Conservation (phyloP, 345 rosid genomes). For the Toxicodendron radicans region DNA sequence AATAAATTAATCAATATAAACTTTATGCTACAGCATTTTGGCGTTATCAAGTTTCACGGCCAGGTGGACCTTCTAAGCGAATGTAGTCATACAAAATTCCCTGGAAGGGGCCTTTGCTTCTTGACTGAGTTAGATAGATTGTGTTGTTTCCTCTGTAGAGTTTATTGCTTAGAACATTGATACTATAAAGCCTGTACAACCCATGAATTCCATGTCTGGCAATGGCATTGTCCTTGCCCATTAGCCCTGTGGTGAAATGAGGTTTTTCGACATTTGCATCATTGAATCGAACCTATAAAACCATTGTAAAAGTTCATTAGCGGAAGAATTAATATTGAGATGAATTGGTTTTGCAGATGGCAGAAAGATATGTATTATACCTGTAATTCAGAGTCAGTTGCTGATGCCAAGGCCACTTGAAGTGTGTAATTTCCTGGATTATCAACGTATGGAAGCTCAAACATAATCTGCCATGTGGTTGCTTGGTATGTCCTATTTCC, state of each 20-base stretch:
- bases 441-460: slow-evolving; percentile 32
- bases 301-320: not conserved
- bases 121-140: slow-evolving; percentile 64
- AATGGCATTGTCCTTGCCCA: slow-evolving; percentile 75
- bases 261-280: slow-evolving; percentile 20
- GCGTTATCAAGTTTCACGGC: not conserved
- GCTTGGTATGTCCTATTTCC: slow-evolving; percentile 31
- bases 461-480: slow-evolving; percentile 75
- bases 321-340: not conserved
- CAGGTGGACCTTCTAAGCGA: slow-evolving; percentile 71
- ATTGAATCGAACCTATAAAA: slow-evolving; percentile 56
- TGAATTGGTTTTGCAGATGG: not conserved
- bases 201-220: slow-evolving; percentile 93
- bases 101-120: slow-evolving; percentile 34
- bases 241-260: slow-evolving; percentile 47
- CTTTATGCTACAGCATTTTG: not conserved
- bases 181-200: slow-evolving; percentile 60
- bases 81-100: slow-evolving; percentile 90
- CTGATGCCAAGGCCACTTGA: slow-evolving; percentile 74
- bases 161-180: slow-evolving; percentile 36
- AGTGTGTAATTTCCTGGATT: slow-evolving; percentile 52
- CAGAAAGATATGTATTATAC: slow-evolving; percentile 22
- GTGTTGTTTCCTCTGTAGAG: slow-evolving; percentile 49
- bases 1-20: too few relatives aligned
- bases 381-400: slow-evolving; percentile 45